Base-by-base conservation (phyloP, 2,329 filamentous ascomycete genomes). In the Penicillium janthinellum region DNA sequence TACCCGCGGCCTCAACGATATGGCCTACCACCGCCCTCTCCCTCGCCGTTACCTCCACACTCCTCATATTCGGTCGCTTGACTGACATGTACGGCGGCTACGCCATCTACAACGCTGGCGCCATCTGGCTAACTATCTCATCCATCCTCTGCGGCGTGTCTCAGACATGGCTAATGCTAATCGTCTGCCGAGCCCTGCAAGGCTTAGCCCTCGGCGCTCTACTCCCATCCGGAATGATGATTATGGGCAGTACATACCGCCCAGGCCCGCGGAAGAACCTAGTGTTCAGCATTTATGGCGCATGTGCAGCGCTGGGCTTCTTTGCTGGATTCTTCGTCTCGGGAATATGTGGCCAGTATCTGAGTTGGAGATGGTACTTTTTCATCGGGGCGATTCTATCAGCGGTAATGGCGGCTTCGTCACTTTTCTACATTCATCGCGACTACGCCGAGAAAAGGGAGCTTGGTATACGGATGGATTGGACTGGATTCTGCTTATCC, bases 151-250 rank as follows among this genome's bases (percentile, higher is more conserved):
- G 84, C 15, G 90, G 90, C 11, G 91, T 93, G 75, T 88, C 86
- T 59, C 78, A 79, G 56, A 88, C 85, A 74, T 83, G 87, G 60
- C 73, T 86, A 53, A 90, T 92, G 87, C 80, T 93, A 62, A 88
- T 91, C 65, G 79, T 89, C 56, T 90, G 87, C 70, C 87, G 90
- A 54, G 90, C 90, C 8, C 77, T 92, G 45, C 89, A 92, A 73
- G 90, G 90, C 0, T 76, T 94, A 10, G 90, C 89, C 0, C 83
- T 88, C 1, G 88, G 90, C 0, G 89, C 90, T 0, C 91, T 90
- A 61, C 73, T 92, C 14, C 88, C 89, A 0, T 85, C 87, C 0
- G 85, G 88, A 1, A 83, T 92, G 58, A 88, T 88, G 77, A 78
- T 90, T 11, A 76, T 90, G 1, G 87, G 87, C 1, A 85, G 81